Conservation (phyloP, 768 basidiomycete species). For the Termitomyces sp. region DNA sequence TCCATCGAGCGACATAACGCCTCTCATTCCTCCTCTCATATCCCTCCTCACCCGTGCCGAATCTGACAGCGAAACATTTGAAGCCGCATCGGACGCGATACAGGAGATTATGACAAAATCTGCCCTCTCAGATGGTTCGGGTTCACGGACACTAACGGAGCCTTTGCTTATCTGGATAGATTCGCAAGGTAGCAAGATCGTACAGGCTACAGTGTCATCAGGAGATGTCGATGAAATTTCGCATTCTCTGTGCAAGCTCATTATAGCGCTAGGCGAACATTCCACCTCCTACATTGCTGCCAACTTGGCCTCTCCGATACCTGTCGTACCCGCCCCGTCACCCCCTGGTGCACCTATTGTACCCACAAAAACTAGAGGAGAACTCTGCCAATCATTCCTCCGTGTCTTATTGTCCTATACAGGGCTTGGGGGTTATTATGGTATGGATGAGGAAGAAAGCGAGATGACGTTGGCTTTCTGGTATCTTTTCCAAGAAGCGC, state of each 20-base stretch:
- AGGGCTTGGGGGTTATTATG: slow-evolving; percentile 67
- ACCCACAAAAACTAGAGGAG: slow-evolving; percentile 31
- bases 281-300: slow-evolving; percentile 73
- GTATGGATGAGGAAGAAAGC: slow-evolving; percentile 82
- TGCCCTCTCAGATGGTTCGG: slow-evolving; percentile 64
- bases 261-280: slow-evolving; percentile 82
- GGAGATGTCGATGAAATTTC: slow-evolving; percentile 52
- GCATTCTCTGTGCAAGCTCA: slow-evolving; percentile 73
- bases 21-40: slow-evolving; percentile 63
- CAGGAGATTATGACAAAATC: slow-evolving; percentile 78
- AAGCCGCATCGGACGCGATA: slow-evolving; percentile 63
- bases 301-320: slow-evolving; percentile 49
- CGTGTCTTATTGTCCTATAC: slow-evolving; percentile 70
- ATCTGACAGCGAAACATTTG: slow-evolving; percentile 50
- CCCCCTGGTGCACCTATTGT: slow-evolving; percentile 11
- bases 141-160: slow-evolving; percentile 70
- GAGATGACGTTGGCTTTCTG: slow-evolving; percentile 87
- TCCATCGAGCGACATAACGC: slow-evolving; percentile 66
- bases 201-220: slow-evolving; percentile 26
- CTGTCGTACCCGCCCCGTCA: slow-evolving; percentile 24
- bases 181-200: slow-evolving; percentile 44
- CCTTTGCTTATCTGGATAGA: slow-evolving; percentile 82
- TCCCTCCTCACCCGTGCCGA: slow-evolving; percentile 50
- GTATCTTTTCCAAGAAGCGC: slow-evolving; percentile 85
- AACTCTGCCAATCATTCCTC: slow-evolving; percentile 67